Evolutionary conservation across 2,329 filamentous ascomycete species (phyloP).

Genomic region (Monascus ruber): DNA sequence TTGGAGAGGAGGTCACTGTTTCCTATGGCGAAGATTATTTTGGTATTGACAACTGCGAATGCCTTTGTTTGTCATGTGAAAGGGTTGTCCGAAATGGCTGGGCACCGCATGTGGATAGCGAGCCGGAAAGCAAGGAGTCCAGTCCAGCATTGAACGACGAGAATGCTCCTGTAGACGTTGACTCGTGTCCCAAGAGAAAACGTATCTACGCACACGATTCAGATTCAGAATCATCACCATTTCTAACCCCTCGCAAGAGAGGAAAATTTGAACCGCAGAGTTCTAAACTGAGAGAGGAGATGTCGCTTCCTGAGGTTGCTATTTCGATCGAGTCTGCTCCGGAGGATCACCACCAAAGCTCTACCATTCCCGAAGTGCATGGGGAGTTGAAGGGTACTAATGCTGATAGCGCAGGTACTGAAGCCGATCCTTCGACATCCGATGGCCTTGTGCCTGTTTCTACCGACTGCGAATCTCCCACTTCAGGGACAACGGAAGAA

Average conservation of each 20-base stretch:
- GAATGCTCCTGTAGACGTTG: conserved; percentile 6
- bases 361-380: not conserved
- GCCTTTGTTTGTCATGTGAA: conserved; percentile 83
- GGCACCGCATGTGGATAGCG: conserved; percentile 39
- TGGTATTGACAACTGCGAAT: conserved; percentile 88
- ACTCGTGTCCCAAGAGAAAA: conserved; percentile 13
- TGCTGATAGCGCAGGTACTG: conserved; percentile 1
- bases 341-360: not conserved
- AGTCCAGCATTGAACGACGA: conserved; percentile 21
- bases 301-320: conserved; percentile 21
- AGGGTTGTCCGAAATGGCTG: conserved; percentile 66
- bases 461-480: conserved; percentile 16
- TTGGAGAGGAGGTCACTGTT: conserved; percentile 92
- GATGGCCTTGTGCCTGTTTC: conserved; percentile 5
- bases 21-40: conserved; percentile 96
- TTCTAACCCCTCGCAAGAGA: conserved; percentile 21
- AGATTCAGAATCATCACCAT: conserved; percentile 15
- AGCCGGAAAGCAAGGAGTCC: conserved; percentile 1
- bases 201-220: conserved; percentile 15
- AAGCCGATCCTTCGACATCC: conserved; percentile 2
- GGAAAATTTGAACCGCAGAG: conserved; percentile 21
- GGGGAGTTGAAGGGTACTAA: conserved; percentile 3
- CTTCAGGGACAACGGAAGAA: conserved; percentile 17
- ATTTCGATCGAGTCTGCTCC: conserved; percentile 10
- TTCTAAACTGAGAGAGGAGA: conserved; percentile 27